Evolutionary conservation across 345 rosid genomes (phyloP), one percentile per base, ranked within the genome.

Genomic region (Aegle marmelos): DNA sequence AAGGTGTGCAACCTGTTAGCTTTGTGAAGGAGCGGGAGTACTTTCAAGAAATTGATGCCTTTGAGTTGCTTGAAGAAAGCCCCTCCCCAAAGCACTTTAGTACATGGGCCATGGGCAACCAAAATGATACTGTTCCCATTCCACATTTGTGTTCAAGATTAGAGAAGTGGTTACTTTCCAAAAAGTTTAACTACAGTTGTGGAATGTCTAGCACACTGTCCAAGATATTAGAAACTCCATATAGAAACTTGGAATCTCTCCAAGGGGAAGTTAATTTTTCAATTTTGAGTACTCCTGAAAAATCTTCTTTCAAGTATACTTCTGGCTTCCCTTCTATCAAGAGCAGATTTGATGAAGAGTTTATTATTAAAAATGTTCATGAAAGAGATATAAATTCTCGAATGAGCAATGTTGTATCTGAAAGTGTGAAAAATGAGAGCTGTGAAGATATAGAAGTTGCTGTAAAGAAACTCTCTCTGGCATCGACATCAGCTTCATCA

Each of bases 1-100:
- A 88, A 82, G 84, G 65, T 72, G 86, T 62, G 61, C 85, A 82
- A 45, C 89, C 84, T 82, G 85, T 83, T 75, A 89, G 81, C 83
- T 86, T 94, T 5, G 89, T 88, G 85, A 92, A 84, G 87, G 98
- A 94, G 83, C 82, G 83, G 54, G 82, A 88, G 71, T 96, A 96
- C 75, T 96, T 94, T 85, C 68, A 87, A 65, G 95, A 94, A 81
- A 92, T 96, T 76, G 99, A 94, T 90, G 98, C 92, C 50, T 94
- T 94, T 68, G 95, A 94, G 84, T 86, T 96, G 86, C 73, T 88
- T 54, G 99, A 96, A 83, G 99, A 96, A 89, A 96, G 99, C 83
- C 98, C 99, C 24, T 96, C 99, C n/a, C 99, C 99, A 10, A 94
- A 96, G 73, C 87, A 80, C 57, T 76, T 75, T 73, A 72, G 78